Conservation (phyloP, 352 stramenopile genomes). For the Phytophthora europaea region DNA sequence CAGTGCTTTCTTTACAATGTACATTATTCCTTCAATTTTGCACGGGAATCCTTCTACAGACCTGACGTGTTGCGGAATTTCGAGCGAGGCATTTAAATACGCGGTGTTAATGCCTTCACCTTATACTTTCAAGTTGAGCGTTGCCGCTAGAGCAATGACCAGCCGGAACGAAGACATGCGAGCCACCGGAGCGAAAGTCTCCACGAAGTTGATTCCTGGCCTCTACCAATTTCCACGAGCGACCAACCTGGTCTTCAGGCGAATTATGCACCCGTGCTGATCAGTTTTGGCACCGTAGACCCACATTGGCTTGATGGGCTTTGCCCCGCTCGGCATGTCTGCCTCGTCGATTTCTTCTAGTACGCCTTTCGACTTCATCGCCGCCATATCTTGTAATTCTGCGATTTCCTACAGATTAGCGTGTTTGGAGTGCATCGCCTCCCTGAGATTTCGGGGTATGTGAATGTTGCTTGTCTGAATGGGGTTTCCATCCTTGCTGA, state of each 20-base stretch:
- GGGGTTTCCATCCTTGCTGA: background rate
- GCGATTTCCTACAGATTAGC: background rate
- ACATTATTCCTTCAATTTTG: background rate
- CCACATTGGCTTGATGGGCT: slow-evolving; percentile 9
- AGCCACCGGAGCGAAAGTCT: background rate
- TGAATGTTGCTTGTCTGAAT: background rate
- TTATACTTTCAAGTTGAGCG: background rate
- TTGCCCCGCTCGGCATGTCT: background rate
- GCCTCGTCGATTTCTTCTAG: background rate
- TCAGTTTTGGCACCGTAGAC: slow-evolving; percentile 10
- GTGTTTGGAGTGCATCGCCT: background rate
- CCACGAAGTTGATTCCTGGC: slow-evolving; percentile 3
- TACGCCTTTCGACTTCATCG: background rate
- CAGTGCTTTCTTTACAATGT: slow-evolving; percentile 9
- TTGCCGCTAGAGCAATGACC: background rate
- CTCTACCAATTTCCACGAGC: slow-evolving; percentile 8
- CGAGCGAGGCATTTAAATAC: slow-evolving; percentile 5
- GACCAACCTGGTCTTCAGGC: slow-evolving; percentile 1
- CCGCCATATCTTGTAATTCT: slow-evolving; percentile 10
- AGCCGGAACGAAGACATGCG: slow-evolving; percentile 7
- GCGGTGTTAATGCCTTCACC: slow-evolving; percentile 15
- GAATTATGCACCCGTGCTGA: slow-evolving; percentile 5
- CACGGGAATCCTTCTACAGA: slow-evolving; percentile 6
- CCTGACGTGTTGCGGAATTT: background rate
- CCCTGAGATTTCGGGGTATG: background rate